Conservation (phyloP, 192 early-diverging fungal species). For the Glomus cerebriforme region DNA sequence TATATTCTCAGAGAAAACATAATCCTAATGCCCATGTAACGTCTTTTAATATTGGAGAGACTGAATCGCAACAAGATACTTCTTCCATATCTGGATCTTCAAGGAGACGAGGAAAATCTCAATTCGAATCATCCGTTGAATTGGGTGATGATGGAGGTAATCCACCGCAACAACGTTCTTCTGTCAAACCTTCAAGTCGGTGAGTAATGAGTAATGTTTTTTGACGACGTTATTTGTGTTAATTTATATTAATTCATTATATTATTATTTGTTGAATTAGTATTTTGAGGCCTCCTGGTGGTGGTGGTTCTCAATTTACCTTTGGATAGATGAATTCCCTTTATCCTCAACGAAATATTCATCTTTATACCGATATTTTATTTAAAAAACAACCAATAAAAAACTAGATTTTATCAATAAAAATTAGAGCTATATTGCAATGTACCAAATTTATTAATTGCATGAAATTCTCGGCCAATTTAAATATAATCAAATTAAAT, state of each 20-base stretch:
- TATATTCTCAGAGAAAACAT: too few relatives aligned
- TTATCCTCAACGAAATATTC: too few relatives aligned
- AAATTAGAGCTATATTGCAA: too few relatives aligned
- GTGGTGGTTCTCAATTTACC: conserved; percentile 30
- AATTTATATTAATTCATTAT: background rate
- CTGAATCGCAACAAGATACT: background rate
- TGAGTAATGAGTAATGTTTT: background rate
- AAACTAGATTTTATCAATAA: too few relatives aligned
- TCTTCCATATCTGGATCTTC: conserved; percentile 15
- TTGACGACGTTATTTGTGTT: background rate
- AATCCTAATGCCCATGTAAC: too few relatives aligned
- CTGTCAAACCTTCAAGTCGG: conserved; percentile 13
- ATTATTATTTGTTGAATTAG: background rate
- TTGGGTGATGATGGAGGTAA: background rate
- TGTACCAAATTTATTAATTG: too few relatives aligned
- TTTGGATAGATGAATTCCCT: conserved; percentile 11
- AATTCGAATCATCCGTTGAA: conserved; percentile 5
- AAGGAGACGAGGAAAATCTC: conserved; percentile 17
- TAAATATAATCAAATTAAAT: too few relatives aligned
- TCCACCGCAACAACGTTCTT: background rate
- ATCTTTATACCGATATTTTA: too few relatives aligned
- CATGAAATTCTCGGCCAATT: too few relatives aligned
- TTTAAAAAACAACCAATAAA: too few relatives aligned
- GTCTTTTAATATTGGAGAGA: too few relatives aligned
- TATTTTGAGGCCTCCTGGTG: conserved; percentile 29